Percentiles rank a stretch among this genome's conserved stretches.
Evolutionary conservation across 805 yeast genomes (phyloP).

Genomic region (Hanseniaspora jakobsenii): DNA sequence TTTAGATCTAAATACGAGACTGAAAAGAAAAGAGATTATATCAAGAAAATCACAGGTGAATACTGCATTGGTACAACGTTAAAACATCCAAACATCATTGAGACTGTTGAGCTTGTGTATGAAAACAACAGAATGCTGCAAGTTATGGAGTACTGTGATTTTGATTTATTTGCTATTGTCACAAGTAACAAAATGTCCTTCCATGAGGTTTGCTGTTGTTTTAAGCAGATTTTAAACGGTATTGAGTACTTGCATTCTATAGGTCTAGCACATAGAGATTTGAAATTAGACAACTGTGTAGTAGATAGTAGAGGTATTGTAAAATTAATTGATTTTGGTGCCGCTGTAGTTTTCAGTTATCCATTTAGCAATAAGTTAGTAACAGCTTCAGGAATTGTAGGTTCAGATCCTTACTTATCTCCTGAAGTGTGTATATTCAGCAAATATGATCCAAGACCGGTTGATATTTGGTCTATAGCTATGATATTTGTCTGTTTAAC

Average conservation of each 20-base stretch:
- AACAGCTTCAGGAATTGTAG: constrained; percentile 75
- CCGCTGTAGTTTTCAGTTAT: constrained; percentile 81
- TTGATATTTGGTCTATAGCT: constrained; percentile 88
- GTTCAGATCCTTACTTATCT: constrained; percentile 80
- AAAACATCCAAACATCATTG: constrained; percentile 80
- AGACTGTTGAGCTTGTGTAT: constrained; percentile 81
- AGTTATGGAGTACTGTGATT: constrained; percentile 91
- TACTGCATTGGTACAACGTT: constrained; percentile 87
- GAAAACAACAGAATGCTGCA: constrained; percentile 79
- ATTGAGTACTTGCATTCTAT: constrained; percentile 66
- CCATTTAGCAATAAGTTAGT: constrained; percentile 65
- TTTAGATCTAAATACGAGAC: constrained; percentile 63
- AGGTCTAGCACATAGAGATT: constrained; percentile 85
- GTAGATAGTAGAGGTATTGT: constrained; percentile 72
- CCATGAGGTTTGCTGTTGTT: constrained; percentile 76
- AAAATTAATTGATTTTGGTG: constrained; percentile 84
- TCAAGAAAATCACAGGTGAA: constrained; percentile 85
- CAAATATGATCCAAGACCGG: constrained; percentile 83
- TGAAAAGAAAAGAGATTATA: constrained; percentile 74
- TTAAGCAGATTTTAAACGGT: constrained; percentile 73
- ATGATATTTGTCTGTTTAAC: constrained; percentile 88
- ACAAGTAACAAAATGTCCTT: constrained; percentile 81
- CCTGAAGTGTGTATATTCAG: constrained; percentile 81
- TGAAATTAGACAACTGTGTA: constrained; percentile 87
- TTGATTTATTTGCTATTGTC: constrained; percentile 83